A percentile compares a stretch with the other conserved stretches of the same genome.
phyloP scores from a whole-genome alignment of 768 basidiomycete genomes.

The Obba rivulosa region DNA sequence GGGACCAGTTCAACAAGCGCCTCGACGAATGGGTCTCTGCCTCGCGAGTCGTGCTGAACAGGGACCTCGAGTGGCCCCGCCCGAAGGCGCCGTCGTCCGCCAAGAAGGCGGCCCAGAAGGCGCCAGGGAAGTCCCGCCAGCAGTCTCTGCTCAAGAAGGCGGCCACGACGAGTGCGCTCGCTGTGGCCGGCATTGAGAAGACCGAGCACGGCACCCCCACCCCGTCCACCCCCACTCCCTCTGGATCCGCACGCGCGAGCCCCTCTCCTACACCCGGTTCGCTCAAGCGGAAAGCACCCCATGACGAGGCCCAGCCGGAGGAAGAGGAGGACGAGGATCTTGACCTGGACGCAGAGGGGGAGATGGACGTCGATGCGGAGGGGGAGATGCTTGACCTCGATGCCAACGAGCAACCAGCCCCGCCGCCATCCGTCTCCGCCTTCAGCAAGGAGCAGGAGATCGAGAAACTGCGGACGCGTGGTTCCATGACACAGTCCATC shows the following conservation, averaged over 20 bases:
- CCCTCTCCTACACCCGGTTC: constrained; percentile 52
- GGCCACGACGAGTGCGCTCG: constrained; percentile 39
- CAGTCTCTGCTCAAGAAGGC: constrained; percentile 58
- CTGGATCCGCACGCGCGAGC: constrained; percentile 38
- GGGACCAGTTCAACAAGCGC: constrained; percentile 99
- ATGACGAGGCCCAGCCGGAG: constrained; percentile 51
- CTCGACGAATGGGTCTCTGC: constrained; percentile 96
- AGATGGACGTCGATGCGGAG: constrained; percentile 37
- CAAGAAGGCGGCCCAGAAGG: constrained; percentile 53
- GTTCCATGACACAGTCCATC: constrained; percentile 98
- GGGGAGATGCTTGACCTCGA: constrained; percentile 61
- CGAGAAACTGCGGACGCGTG: constrained; percentile 94
- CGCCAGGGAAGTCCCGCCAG: constrained; percentile 56
- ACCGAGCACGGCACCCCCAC: constrained; percentile 18
- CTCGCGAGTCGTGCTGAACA: constrained; percentile 73
- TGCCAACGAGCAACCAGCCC: constrained; percentile 43
- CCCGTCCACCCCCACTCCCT: constrained; percentile 19
- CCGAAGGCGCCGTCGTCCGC: constrained; percentile 58
- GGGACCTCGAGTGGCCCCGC: constrained; percentile 94
- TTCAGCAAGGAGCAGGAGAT: constrained; percentile 99
- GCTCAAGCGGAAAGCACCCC: constrained; percentile 64
- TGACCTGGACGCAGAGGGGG: constrained; percentile 59
- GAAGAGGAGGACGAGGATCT: constrained; percentile 31
- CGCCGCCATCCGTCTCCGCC: constrained; percentile 46
- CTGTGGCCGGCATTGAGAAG: constrained; percentile 12